Percentiles rank a stretch among this genome's conserved stretches.
Evolutionary conservation across 208 protist genomes (phyloP).

Genomic region (Crithidia bombi): DNA sequence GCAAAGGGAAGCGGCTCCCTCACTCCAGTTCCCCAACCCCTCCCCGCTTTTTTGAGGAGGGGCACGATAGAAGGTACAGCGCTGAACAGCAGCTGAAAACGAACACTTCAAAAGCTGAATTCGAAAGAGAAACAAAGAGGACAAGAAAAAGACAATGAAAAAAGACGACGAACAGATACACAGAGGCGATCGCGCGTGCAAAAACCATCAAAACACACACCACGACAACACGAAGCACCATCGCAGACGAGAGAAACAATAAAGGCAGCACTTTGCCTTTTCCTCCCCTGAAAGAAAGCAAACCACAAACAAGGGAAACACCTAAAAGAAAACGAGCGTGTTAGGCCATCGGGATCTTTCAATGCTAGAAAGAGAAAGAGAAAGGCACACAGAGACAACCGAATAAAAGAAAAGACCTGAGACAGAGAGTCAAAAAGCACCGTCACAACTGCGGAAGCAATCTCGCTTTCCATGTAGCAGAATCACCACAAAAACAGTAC

Average conservation of each 20-base stretch:
- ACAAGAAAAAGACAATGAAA: slow-evolving; percentile 27
- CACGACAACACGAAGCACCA: not conserved
- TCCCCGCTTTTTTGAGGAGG: no score
- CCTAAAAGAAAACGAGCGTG: no score
- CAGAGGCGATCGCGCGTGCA: no score
- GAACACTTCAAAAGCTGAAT: not conserved
- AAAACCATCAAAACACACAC: not conserved
- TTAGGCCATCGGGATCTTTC: no score
- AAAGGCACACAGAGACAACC: not conserved
- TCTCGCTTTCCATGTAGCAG: not conserved
- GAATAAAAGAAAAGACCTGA: not conserved
- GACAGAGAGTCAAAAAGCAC: no score
- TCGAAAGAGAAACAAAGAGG: slow-evolving; percentile 3
- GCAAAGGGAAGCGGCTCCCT: no score
- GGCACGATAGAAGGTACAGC: slow-evolving; percentile 5
- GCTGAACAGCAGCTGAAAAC: not conserved
- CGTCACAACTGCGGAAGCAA: not conserved
- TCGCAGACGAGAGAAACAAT: no score
- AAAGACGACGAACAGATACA: slow-evolving; percentile 2
- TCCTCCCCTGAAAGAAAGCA: no score
- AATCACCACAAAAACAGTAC: not conserved
- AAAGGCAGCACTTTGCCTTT: no score
- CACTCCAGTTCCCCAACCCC: no score
- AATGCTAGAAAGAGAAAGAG: slow-evolving; percentile 17
- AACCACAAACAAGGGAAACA: no score